A percentile compares a stretch with the other conserved stretches of the same genome.
These are phyloP conservation scores for Aspergillus quadricinctus DNA, from an alignment of 2,329 filamentous ascomycete genomes.

Conservation along the genomic window DNA sequence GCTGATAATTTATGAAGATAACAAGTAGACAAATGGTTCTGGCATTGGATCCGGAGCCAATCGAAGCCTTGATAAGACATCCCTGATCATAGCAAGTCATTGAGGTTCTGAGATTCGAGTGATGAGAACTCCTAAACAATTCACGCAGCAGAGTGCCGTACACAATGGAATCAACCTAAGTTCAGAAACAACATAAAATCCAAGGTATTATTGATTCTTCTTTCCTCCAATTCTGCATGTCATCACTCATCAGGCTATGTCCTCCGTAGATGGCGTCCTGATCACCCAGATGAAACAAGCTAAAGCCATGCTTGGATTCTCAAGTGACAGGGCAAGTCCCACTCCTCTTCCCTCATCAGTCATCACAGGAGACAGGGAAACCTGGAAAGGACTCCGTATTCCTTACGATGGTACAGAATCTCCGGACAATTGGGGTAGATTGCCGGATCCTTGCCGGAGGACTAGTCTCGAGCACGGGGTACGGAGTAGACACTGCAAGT, in stretches of 20 bases:
- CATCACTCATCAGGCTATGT: background rate
- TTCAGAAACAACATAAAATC: background rate
- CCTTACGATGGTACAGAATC: background rate
- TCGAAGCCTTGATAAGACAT: too few relatives aligned
- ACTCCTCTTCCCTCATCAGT: background rate
- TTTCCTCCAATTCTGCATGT: background rate
- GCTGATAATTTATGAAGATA: background rate
- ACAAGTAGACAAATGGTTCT: background rate
- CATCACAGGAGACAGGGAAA: background rate
- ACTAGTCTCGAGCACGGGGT: too few relatives aligned
- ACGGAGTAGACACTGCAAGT: background rate
- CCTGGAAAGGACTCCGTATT: background rate
- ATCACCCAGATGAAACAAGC: constrained; percentile 10
- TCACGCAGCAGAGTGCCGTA: background rate
- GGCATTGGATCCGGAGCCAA: too few relatives aligned
- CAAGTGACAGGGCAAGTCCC: background rate
- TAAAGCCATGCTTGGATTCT: background rate
- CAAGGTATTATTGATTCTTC: background rate
- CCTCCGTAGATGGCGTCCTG: background rate
- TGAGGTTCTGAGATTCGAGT: too few relatives aligned
- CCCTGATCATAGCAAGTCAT: too few relatives aligned
- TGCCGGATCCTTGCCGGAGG: background rate
- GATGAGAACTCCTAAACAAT: background rate
- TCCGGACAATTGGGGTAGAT: background rate
- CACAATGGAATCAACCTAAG: background rate